Conservation (phyloP, 164 flowering plant genomes). For the Nymphaea colorata region DNA sequence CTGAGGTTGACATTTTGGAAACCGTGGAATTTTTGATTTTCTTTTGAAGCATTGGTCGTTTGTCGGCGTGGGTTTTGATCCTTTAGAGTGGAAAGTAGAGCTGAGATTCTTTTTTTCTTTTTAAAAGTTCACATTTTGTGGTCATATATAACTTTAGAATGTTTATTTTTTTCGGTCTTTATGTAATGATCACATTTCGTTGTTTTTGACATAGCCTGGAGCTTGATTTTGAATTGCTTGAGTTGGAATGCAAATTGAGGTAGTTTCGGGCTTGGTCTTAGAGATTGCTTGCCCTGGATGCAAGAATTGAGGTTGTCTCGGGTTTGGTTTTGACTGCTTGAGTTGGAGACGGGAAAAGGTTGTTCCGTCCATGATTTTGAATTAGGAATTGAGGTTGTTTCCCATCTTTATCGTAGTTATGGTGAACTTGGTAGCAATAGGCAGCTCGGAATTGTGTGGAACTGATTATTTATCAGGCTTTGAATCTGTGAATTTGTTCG, state of each 20-base stretch:
- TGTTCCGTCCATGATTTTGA: no score
- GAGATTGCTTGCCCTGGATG: no score
- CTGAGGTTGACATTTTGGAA: background rate
- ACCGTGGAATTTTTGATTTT: conserved; percentile 6
- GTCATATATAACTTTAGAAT: background rate
- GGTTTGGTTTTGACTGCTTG: no score
- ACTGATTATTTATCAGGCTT: no score
- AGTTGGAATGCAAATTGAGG: background rate
- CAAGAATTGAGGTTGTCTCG: no score
- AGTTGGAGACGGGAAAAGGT: no score
- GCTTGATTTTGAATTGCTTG: background rate
- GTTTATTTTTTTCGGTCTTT: background rate
- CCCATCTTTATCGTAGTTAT: background rate
- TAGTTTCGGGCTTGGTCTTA: no score
- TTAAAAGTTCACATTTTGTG: background rate
- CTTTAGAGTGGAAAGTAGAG: background rate
- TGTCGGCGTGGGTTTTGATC: background rate
- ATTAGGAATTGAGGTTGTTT: no score
- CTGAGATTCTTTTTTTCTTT: background rate
- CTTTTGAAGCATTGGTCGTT: conserved; percentile 20
- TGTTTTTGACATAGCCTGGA: background rate
- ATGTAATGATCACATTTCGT: background rate
- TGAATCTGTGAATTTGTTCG: no score
- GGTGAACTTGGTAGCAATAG: background rate
- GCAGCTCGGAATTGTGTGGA: background rate